Evolutionary conservation across 169 alveolate genomes (phyloP), one percentile per base, ranked within the genome.

Genomic region (Cryptosporidium ubiquitum): DNA sequence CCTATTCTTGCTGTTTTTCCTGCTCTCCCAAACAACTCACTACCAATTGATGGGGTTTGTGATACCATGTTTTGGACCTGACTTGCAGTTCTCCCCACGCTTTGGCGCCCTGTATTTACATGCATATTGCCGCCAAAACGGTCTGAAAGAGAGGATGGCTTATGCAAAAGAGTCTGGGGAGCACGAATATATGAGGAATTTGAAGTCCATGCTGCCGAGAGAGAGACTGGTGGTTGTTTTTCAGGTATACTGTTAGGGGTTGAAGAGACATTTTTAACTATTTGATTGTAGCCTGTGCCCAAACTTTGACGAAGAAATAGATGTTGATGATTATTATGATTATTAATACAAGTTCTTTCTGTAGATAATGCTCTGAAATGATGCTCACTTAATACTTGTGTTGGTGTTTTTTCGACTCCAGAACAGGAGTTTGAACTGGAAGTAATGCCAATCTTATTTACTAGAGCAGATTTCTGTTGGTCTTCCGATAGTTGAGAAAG

Each of bases 351-450:
- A 10, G 84, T 31, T 58, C 85, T 51, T 1, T 73, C 85, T 16
- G 85, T 73, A 73, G 85, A 73, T 23, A 51, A 39, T 18, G 85
- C 44, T 31, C 85, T 73, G 23, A 18, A 23, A 10, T 55, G 1
- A 26, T 2, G 10, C 9, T 55, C 66, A 2, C 37, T 6, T 0
- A 7, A 7, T 1, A 14, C 5, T 55, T 6, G 37, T 6, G 12
- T 14, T 12, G 66, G 66, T 2, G 16, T 47, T 6, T 47, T 47
- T 47, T 47, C 55, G 20, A 10, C 20, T 55, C 6, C 35, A 55
- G 66, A 55, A 10, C 12, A 3, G 39, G 71, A 12, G 2, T 47
- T 47, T 14, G 55, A 47, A 3, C 23, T 2, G 68, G 37, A 20
- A 23, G 68, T 6, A 7, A 7, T 3, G n/a, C 10, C 20, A 47